Conservation (phyloP, 345 rosid genomes). For the Brassica cretica region DNA sequence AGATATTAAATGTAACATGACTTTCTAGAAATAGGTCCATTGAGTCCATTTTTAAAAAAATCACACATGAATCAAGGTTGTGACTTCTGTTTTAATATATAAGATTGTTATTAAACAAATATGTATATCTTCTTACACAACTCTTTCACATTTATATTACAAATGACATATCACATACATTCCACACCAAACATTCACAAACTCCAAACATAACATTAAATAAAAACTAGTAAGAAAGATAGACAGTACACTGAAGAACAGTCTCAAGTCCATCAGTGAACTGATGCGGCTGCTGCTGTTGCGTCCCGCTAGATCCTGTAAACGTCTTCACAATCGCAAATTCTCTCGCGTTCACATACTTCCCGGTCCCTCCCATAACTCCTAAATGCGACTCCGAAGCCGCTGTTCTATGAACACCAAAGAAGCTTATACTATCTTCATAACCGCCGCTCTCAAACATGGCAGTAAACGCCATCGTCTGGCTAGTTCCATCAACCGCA, state of each 20-base stretch:
- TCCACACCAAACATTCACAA: constrained; percentile 25
- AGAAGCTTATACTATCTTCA: constrained; percentile 72
- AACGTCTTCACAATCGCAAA: constrained; percentile 68
- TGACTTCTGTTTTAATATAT: too few species aligned
- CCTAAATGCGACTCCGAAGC: constrained; percentile 79
- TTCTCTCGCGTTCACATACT: constrained; percentile 72
- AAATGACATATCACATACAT: constrained; percentile 23
- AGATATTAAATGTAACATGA: too few species aligned
- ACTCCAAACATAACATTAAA: constrained; percentile 3
- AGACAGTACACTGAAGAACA: constrained; percentile 56
- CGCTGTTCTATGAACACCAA: constrained; percentile 70
- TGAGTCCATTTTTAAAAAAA: too few species aligned
- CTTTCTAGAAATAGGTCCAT: too few species aligned
- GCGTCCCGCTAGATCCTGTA: constrained; percentile 49
- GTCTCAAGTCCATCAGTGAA: constrained; percentile 72
- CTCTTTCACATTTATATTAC: constrained; percentile 18
- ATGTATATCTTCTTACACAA: constrained; percentile 11
- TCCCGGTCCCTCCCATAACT: constrained; percentile 90
- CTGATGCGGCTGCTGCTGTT: constrained; percentile 39
- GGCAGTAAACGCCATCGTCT: constrained; percentile 74
- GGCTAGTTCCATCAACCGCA: constrained; percentile 74
- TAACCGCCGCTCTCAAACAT: constrained; percentile 76
- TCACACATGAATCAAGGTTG: too few species aligned
- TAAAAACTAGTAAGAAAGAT: constrained; percentile 46
- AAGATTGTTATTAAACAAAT: too few species aligned